Evolutionary conservation across 768 basidiomycete species (phyloP), one percentile per base, ranked within the genome.

Genomic region (Postia placenta): DNA sequence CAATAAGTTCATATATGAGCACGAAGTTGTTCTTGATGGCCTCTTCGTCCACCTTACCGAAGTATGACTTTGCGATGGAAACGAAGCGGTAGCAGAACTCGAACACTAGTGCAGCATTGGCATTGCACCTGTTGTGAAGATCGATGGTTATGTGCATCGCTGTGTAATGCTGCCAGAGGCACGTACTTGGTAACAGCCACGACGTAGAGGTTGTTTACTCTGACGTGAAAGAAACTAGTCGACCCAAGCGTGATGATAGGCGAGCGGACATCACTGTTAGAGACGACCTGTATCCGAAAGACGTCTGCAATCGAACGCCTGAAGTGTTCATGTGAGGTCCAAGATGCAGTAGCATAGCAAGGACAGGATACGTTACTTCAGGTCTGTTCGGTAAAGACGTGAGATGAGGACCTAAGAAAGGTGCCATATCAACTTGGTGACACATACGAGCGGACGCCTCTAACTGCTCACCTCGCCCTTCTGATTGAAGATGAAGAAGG

Each of bases 1-100:
- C 96, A 56, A 98, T 87, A 36, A 99, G 78, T 68, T 99, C 96
- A 60, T 99, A 99, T 39, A 99, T 95, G 43, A 99, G 72, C 38
- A 94, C 93, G 67, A 99, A 99, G 70, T 99, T 99, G 67, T 95
- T 98, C 83, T 98, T 99, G 56, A 99, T 85, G 19, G 89, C 81
- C 66, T 97, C 95, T 65, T 99, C 96, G 62, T 99, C 96, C 20
- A 99, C 80, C 69, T 97, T 98, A 39, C 94, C 92, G 70, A 98
- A 99, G 73, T 99, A 99, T 5, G 91, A 84, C 65, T 91, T 88
- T 53, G 86, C 87, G 58, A 98, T 96, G 53, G 84, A 81, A 65
- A 94, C 92, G 69, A 99, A 95, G 27, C 92, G 85, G 71, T 98
- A 99, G 66, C 91, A 85, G 67, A 92, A 98, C 66, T 99, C 96